These are phyloP conservation scores for Entomortierella chlamydospora DNA, from an alignment of 192 early-diverging fungal species.

Conservation along the genomic window DNA sequence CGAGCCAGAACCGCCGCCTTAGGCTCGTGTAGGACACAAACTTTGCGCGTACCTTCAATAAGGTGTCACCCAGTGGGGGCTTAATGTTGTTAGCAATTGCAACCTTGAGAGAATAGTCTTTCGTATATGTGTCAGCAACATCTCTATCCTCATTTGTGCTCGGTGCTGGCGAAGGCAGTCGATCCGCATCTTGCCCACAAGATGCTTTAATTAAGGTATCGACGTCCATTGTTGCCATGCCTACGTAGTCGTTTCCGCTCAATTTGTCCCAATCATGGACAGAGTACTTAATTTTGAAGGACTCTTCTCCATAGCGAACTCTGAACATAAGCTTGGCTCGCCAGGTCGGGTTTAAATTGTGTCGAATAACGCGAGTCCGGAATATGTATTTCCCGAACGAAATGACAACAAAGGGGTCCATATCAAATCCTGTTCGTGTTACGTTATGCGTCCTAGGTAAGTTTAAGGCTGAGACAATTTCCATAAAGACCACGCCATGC, in stretches of 20 bases:
- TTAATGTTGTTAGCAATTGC: slow-evolving; percentile 35
- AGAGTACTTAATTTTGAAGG: slow-evolving; percentile 66
- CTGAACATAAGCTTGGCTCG: slow-evolving; percentile 77
- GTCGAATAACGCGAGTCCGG: slow-evolving; percentile 72
- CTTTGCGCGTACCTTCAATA: slow-evolving; percentile 65
- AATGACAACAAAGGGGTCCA: slow-evolving; percentile 86
- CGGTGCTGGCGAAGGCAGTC: slow-evolving; percentile 10
- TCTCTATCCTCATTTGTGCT: slow-evolving; percentile 27
- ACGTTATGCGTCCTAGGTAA: slow-evolving; percentile 45
- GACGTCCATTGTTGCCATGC: slow-evolving; percentile 63
- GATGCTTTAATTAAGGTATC: slow-evolving; percentile 60
- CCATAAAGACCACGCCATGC: slow-evolving; percentile 54
- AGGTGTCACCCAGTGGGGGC: slow-evolving; percentile 34
- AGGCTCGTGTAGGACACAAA: slow-evolving; percentile 79
- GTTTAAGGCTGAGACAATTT: slow-evolving; percentile 51
- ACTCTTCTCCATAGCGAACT: slow-evolving; percentile 58
- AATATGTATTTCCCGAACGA: slow-evolving; percentile 78
- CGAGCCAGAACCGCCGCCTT: slow-evolving; percentile 79
- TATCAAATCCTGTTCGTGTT: slow-evolving; percentile 73
- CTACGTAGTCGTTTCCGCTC: slow-evolving; percentile 76
- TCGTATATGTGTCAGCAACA: slow-evolving; percentile 42
- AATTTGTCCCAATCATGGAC: slow-evolving; percentile 84
- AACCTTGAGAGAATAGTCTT: slow-evolving; percentile 34
- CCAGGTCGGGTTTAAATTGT: slow-evolving; percentile 81
- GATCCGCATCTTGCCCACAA: slow-evolving; percentile 13